A percentile compares a stretch with the other conserved stretches of the same genome.
phyloP scores from a whole-genome alignment of 2,329 filamentous ascomycete genomes.

The Aureobasidium sp. region DNA sequence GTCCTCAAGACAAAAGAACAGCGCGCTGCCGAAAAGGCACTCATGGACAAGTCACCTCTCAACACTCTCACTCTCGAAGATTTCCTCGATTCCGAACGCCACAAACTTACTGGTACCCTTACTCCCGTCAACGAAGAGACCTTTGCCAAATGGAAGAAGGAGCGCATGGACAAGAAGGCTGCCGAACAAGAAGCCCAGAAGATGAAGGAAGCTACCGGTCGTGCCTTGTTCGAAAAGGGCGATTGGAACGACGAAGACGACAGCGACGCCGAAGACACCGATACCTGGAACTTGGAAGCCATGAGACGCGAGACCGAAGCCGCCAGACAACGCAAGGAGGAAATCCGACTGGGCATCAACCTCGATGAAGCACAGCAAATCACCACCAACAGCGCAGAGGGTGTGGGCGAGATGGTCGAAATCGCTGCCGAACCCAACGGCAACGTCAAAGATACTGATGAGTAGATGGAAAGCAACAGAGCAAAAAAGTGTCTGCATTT shows the following conservation, averaged over 20 bases:
- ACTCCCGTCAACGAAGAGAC: constrained; percentile 90
- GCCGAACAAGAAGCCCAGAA: constrained; percentile 85
- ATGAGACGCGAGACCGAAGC: constrained; percentile 79
- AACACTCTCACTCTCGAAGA: constrained; percentile 94
- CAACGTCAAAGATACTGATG: constrained; percentile 14
- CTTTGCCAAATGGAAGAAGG: constrained; percentile 96
- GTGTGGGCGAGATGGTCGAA: constrained; percentile 16
- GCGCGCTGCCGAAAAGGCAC: constrained; percentile 85
- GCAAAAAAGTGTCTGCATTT: not conserved
- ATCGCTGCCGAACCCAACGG: constrained; percentile 14
- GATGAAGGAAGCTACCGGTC: constrained; percentile 91
- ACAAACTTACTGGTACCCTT: constrained; percentile 84
- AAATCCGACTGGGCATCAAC: constrained; percentile 50
- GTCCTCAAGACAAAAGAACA: constrained; percentile 97
- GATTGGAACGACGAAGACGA: constrained; percentile 71
- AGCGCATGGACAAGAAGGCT: constrained; percentile 88
- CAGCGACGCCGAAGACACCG: constrained; percentile 56
- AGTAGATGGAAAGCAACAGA: not conserved
- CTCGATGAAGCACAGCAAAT: constrained; percentile 6
- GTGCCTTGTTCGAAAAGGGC: constrained; percentile 92
- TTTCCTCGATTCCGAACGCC: constrained; percentile 90
- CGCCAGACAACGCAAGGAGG: constrained; percentile 66
- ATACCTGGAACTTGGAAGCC: constrained; percentile 74
- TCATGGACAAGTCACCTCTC: constrained; percentile 91
- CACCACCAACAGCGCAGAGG: constrained; percentile 11